A percentile compares a stretch with the other conserved stretches of the same genome.
Conservation (phyloP, 352 stramenopile genomes). For the Aphanomyces invadans region DNA sequence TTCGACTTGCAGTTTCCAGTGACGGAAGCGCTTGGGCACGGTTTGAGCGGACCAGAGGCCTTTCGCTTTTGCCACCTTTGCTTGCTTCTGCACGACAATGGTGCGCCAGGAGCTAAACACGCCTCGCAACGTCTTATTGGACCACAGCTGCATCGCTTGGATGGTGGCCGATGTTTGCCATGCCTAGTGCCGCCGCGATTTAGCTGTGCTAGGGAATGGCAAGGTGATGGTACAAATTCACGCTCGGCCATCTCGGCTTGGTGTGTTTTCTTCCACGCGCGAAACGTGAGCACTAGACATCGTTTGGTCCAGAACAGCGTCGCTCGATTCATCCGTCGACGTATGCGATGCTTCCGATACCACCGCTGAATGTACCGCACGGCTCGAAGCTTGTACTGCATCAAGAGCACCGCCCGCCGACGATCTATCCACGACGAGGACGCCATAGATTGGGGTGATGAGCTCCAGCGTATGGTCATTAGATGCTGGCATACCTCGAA, state of each 20-base stretch:
- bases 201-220: neutral
- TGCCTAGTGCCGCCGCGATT: neutral
- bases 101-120: constrained; percentile 46
- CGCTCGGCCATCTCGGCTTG: neutral
- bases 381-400: neutral
- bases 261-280: constrained; percentile 13
- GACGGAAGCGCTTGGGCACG: constrained; percentile 46
- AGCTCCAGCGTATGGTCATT: neutral
- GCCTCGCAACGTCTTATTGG: constrained; percentile 36
- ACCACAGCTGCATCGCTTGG: constrained; percentile 58
- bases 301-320: constrained; percentile 12
- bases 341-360: neutral
- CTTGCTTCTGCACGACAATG: constrained; percentile 33
- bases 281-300: constrained; percentile 1
- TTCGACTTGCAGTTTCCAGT: constrained; percentile 35
- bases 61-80: constrained; percentile 47
- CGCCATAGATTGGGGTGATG: neutral
- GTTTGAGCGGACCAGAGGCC: constrained; percentile 64
- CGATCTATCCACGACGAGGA: constrained; percentile 7
- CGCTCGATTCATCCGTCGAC: neutral
- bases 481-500: neutral
- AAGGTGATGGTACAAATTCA: constrained; percentile 9
- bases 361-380: neutral
- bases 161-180: constrained; percentile 26
- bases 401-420: neutral